phyloP scores from a whole-genome alignment of 805 yeast species.

The Sugiyamaella boreocaroliniensis region DNA sequence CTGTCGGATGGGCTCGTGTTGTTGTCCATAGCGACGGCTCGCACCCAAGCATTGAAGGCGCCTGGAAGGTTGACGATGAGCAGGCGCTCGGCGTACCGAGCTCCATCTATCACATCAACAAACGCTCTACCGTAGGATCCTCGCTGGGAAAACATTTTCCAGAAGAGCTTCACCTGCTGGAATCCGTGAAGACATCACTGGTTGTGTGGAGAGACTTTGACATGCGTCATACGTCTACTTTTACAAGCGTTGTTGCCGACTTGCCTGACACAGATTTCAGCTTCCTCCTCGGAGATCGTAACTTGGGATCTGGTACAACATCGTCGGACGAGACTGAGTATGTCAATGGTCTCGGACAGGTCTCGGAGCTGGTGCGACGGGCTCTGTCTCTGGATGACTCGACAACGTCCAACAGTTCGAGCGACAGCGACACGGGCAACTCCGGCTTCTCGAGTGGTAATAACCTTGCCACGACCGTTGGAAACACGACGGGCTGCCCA shows the following conservation, averaged over 20 bases:
- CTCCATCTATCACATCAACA: conserved; percentile 24
- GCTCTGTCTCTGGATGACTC: background rate
- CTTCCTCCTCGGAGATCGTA: background rate
- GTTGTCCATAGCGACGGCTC: conserved; percentile 18
- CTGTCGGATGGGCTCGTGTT: conserved; percentile 32
- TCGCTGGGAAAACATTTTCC: conserved; percentile 10
- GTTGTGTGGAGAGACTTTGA: conserved; percentile 29
- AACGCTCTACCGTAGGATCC: conserved; percentile 8
- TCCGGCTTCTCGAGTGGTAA: conserved; percentile 24
- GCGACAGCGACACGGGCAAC: conserved; percentile 19
- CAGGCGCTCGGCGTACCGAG: conserved; percentile 26
- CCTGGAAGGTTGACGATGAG: conserved; percentile 30
- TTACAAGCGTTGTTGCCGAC: background rate
- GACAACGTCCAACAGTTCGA: conserved; percentile 7
- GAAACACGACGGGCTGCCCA: conserved; percentile 31
- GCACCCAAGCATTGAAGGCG: conserved; percentile 20
- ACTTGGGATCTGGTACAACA: background rate
- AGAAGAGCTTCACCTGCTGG: conserved; percentile 10
- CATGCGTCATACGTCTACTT: conserved; percentile 6
- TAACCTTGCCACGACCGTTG: conserved; percentile 23
- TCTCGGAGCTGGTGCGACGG: background rate
- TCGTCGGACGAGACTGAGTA: conserved; percentile 1
- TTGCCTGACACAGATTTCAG: conserved; percentile 6
- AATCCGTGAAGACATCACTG: conserved; percentile 8
- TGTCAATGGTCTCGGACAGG: background rate